A percentile compares a stretch with the other conserved stretches of the same genome.
These are phyloP conservation scores for Phlyctochytrium bullatum DNA, from an alignment of 192 early-diverging fungal species.

Conservation along the genomic window DNA sequence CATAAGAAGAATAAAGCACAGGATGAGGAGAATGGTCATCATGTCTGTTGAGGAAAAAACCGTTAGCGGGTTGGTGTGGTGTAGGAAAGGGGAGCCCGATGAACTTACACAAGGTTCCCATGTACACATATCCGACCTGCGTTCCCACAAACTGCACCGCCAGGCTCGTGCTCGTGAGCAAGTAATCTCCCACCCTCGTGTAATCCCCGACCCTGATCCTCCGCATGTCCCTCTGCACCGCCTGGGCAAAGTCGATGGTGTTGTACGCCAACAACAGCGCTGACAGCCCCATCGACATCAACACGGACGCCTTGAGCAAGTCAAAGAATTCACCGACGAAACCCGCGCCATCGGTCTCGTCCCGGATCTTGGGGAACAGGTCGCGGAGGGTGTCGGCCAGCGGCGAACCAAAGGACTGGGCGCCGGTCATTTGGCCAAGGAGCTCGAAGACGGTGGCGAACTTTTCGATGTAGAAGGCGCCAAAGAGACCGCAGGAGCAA, in stretches of 20 bases:
- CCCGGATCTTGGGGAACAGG: neutral
- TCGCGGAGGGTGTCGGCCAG: neutral
- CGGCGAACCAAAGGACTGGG: neutral
- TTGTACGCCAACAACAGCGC: conserved; percentile 6
- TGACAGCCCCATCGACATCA: neutral
- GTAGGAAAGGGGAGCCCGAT: neutral
- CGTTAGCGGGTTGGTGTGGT: neutral
- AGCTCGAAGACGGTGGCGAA: neutral
- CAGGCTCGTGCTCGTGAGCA: neutral
- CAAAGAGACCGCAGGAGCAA: neutral
- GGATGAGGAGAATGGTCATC: conserved; percentile 3
- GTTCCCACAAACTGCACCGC: conserved; percentile 3
- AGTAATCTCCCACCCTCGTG: neutral
- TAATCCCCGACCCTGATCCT: conserved; percentile 10
- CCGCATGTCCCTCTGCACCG: neutral
- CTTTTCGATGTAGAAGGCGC: neutral
- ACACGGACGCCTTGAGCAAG: conserved; percentile 2
- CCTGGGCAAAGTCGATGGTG: conserved; percentile 4
- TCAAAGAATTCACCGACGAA: conserved; percentile 1
- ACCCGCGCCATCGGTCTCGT: neutral
- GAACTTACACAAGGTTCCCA: conserved; percentile 11
- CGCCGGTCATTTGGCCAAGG: neutral
- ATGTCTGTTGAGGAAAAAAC: neutral
- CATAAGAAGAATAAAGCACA: neutral
- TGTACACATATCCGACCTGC: conserved; percentile 8